phyloP scores from a whole-genome alignment of 140 eudicot species.

The Erigeron philadelphicus region DNA sequence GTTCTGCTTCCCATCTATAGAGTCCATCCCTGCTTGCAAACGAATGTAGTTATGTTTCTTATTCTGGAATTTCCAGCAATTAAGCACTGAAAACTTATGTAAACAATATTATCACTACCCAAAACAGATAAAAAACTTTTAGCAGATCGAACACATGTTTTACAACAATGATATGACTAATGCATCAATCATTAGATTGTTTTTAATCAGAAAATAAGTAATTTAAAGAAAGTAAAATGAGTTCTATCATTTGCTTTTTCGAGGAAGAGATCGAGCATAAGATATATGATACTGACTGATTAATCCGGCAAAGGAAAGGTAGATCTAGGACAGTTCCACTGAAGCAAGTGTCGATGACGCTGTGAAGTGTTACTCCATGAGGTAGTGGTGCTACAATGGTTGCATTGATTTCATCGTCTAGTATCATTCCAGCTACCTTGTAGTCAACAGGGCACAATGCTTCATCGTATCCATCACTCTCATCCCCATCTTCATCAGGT shows the following conservation, averaged over 20 bases:
- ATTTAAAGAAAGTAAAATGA: no score
- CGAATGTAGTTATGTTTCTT: neutral
- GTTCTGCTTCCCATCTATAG: slow-evolving; percentile 45
- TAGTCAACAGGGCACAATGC: slow-evolving; percentile 70
- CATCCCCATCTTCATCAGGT: slow-evolving; percentile 59
- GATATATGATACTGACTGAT: slow-evolving; percentile 22
- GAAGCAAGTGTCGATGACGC: slow-evolving; percentile 42
- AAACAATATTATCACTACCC: no score
- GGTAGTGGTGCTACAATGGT: slow-evolving; percentile 45
- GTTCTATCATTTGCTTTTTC: neutral
- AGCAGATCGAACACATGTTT: no score
- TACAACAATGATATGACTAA: no score
- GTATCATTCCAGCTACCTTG: slow-evolving; percentile 40
- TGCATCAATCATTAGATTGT: no score
- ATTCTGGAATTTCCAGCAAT: neutral
- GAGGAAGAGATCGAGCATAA: neutral
- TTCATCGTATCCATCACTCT: slow-evolving; percentile 70
- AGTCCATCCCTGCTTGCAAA: slow-evolving; percentile 39
- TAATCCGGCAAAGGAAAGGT: slow-evolving; percentile 35
- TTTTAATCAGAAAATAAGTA: no score
- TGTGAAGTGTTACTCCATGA: slow-evolving; percentile 45
- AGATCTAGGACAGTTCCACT: slow-evolving; percentile 56
- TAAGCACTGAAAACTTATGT: no score
- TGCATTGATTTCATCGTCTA: slow-evolving; percentile 57
- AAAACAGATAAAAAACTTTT: no score